These are phyloP conservation scores for Candida jianshihensis DNA, from an alignment of 805 yeast genomes.

Conservation along the genomic window DNA sequence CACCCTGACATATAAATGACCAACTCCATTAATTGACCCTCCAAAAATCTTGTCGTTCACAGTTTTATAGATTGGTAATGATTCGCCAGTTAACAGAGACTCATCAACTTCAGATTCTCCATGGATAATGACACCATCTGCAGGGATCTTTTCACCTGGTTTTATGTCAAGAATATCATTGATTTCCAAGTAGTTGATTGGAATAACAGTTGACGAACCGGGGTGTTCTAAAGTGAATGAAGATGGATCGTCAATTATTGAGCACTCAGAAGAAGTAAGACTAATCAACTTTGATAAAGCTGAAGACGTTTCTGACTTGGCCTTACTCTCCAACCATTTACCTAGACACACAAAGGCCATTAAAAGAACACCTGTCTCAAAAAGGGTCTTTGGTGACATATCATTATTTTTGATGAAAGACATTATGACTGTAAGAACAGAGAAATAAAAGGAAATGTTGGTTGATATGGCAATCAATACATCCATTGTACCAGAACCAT, in stretches of 20 bases:
- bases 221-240: constrained; percentile 16
- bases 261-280: constrained; percentile 72
- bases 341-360: constrained; percentile 82
- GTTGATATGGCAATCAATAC: constrained; percentile 82
- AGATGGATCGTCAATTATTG: constrained; percentile 42
- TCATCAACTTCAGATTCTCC: constrained; percentile 88
- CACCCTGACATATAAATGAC: constrained; percentile 62
- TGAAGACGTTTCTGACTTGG: constrained; percentile 89
- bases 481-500: constrained; percentile 85
- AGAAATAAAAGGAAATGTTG: constrained; percentile 66
- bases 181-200: constrained; percentile 70
- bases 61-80: constrained; percentile 61
- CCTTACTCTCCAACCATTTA: constrained; percentile 83
- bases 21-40: constrained; percentile 84
- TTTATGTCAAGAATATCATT: constrained; percentile 70
- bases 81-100: constrained; percentile 87
- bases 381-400: constrained; percentile 59
- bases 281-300: constrained; percentile 79
- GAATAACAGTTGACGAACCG: constrained; percentile 39
- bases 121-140: constrained; percentile 75
- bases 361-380: constrained; percentile 85
- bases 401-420: constrained; percentile 35
- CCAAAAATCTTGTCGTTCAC: constrained; percentile 67
- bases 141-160: constrained; percentile 87
- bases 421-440: constrained; percentile 52